phyloP scores from a whole-genome alignment of 768 basidiomycete species.

The Boletellus ananas region DNA sequence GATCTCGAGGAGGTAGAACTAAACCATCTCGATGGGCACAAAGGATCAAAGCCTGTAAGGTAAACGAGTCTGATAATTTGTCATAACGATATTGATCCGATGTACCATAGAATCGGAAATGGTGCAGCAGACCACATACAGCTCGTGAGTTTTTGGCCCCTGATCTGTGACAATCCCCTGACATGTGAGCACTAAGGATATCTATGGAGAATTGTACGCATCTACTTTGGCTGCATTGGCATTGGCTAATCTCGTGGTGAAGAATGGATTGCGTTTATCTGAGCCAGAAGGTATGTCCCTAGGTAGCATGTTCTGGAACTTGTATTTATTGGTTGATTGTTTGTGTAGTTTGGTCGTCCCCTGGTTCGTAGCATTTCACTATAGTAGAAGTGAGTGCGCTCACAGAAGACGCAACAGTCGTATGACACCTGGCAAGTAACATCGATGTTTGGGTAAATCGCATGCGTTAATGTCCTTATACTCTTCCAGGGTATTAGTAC shows the following conservation, averaged over 20 bases:
- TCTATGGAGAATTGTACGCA: constrained; percentile 85
- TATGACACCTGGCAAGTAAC: constrained; percentile 57
- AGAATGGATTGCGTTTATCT: constrained; percentile 97
- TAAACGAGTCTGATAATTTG: constrained; percentile 11
- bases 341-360: constrained; percentile 64
- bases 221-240: background rate
- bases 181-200: constrained; percentile 57
- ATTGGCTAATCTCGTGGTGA: background rate
- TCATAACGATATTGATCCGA: constrained; percentile 1
- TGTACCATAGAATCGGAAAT: constrained; percentile 69
- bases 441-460: background rate
- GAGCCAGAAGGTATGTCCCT: constrained; percentile 76
- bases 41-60: constrained; percentile 80
- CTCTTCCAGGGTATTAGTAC: constrained; percentile 55
- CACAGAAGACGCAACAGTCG: constrained; percentile 30
- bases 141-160: constrained; percentile 44
- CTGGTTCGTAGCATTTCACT: constrained; percentile 44
- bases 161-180: background rate
- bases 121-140: constrained; percentile 94
- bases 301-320: background rate
- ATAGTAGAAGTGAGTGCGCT: background rate
- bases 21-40: constrained; percentile 82
- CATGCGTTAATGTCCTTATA: constrained; percentile 3
- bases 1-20: constrained; percentile 84
- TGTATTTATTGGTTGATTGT: constrained; percentile 1